Evolutionary conservation across 352 stramenopile species (phyloP), one percentile per base, ranked within the genome.

Genomic region (Phytopythium ostracodes): DNA sequence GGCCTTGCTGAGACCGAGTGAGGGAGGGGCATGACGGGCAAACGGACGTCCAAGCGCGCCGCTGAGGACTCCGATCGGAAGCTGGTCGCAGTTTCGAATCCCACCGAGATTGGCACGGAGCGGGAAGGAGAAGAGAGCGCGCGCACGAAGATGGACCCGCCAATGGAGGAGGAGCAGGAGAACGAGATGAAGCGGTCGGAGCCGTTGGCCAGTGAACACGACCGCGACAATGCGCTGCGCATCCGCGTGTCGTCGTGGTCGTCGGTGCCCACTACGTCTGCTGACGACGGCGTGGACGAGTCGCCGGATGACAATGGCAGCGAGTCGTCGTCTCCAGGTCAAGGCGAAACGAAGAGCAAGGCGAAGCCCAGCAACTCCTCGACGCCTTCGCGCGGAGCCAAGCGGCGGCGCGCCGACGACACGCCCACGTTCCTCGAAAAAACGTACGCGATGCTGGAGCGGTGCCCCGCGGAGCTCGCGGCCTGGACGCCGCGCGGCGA

Each of bases 391-490:
- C 50, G 57, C 31, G 57, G 50, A 18, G 50, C 53, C 18, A 87
- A 85, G 60, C 68, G 77, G 5, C 66, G 71, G 8, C 64, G 77
- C 52, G 50, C 29, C 18, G 50, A 43, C 29, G 29, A 25, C 27
- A 29, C 77, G 33, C 73, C 90, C 54, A 60, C 89, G 51, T 97
- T 97, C 61, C 70, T 97, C 15, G 85, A 94, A 57, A 97, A 97
- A 68, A 96, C 88, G 22, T 97, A 92, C 70, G 85, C 93, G 66
- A 84, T 97, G 66, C 78, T 97, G 59, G 88, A 95, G 62, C 81
- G 82, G 24, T 94, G 88, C 65, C 67, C 90, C 27, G 68, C 74
- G 0, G 68, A 81, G 17, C 63, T 96, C 50, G 90, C 89, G 31
- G 77, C 77, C 59, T 97, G 89, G 91, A 90, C 82, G 11, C 38